Conservation (phyloP, 768 basidiomycete species). For the Boletus rubescentipes region DNA sequence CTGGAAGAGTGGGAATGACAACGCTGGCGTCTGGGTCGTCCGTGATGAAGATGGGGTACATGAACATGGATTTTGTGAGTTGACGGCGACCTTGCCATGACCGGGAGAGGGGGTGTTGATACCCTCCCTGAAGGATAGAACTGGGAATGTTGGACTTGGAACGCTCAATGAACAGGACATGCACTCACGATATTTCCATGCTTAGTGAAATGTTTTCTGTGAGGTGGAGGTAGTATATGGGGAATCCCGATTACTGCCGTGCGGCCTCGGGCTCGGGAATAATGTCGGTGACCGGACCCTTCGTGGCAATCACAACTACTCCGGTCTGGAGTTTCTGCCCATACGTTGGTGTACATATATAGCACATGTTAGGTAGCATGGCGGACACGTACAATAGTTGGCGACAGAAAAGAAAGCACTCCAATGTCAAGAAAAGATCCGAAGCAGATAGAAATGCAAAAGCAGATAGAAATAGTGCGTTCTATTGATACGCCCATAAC, state of each 20-base stretch:
- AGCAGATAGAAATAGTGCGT: too few relatives aligned
- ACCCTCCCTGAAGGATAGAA: constrained; percentile 88
- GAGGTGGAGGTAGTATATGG: neutral
- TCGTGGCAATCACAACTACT: too few relatives aligned
- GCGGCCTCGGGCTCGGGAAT: too few relatives aligned
- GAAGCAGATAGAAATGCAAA: too few relatives aligned
- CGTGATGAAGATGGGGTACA: constrained; percentile 99
- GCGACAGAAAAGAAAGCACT: too few relatives aligned
- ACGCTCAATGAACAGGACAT: neutral
- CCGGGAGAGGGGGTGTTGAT: constrained; percentile 87
- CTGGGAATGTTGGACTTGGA: constrained; percentile 32
- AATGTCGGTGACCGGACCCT: too few relatives aligned
- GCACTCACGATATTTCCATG: constrained; percentile 49
- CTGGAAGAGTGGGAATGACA: constrained; percentile 75
- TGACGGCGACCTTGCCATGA: constrained; percentile 81
- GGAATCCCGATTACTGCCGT: neutral
- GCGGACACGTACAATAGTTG: too few relatives aligned
- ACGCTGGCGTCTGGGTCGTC: constrained; percentile 88
- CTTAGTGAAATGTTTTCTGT: neutral
- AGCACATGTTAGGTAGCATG: too few relatives aligned
- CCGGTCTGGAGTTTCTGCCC: too few relatives aligned
- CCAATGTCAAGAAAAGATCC: too few relatives aligned
- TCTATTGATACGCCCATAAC: too few relatives aligned
- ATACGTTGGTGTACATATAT: too few relatives aligned
- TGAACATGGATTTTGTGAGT: constrained; percentile 90